Base-by-base conservation (phyloP, 495 filamentous ascomycete genomes). In the Trichoderma virens region DNA sequence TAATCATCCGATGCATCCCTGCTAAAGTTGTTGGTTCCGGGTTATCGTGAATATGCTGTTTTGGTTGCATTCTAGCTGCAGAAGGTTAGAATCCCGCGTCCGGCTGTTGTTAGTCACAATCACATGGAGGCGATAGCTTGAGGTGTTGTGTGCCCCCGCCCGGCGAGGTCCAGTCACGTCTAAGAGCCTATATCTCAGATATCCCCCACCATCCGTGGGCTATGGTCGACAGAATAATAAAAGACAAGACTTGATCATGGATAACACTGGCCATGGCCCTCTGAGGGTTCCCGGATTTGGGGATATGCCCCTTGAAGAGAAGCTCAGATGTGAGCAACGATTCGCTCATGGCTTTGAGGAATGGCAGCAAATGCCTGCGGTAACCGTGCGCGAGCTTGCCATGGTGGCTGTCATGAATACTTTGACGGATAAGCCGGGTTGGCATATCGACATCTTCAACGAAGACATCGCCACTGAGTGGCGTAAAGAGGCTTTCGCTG, bases 271-370 rank as follows among this genome's bases (percentile, higher is more conserved):
- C 56, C 5, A 5, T 30, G 56, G 56, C 14, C n/a, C 16, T 60
- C 56, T 60, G 13, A 25, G 25, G 13, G 56, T 60, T 16, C 56
- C 56, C 28, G 56, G 56, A 20, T 60, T 60, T 30, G 25, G 25
- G 13, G 56, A 30, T 30, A 60, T 60, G 5, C 56, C 56, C 25
- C 25, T 60, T 25, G 56, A 30, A 25, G 13, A 28, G 13, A 23
- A 60, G 31, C 31, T 60, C 13, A 30, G 31, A 16, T 25, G 23
- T 16, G 13, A 25, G 13, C 13, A 20, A 25, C 56, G 56, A 25
- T 60, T 60, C 56, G 56, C 56, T 28, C 56, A 60, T 28, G 56
- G 56, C 56, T 5, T 60, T 5, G 5, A 5, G 23, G 56, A 60
- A 25, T 60, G 56, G 56, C 13, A 25, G 56, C 56, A 60, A 28